Percentiles rank a stretch among this genome's conserved stretches.
Conservation (phyloP, 148 eudicot genomes). For the Tetragonia tetragonoides region DNA sequence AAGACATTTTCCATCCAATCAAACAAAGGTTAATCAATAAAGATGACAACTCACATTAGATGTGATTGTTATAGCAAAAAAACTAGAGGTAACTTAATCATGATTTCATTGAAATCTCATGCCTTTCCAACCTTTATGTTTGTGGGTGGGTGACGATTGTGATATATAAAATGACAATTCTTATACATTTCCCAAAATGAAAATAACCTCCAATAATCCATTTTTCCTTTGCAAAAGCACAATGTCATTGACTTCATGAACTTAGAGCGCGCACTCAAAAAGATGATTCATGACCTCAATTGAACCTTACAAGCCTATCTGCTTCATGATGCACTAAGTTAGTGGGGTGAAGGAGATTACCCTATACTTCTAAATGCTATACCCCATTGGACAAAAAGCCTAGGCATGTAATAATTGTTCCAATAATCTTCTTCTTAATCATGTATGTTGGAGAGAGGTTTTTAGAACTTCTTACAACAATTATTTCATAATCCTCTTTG, state of each 20-base stretch:
- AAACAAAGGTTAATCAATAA: no score
- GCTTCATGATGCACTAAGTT: constrained; percentile 18
- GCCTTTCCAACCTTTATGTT: no score
- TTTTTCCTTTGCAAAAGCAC: neutral
- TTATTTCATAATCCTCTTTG: no score
- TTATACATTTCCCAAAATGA: constrained; percentile 2
- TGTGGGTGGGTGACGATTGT: neutral
- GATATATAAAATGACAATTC: neutral
- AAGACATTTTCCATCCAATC: no score
- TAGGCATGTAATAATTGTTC: constrained; percentile 15
- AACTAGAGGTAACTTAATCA: no score
- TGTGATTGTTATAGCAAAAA: no score
- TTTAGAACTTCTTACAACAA: no score
- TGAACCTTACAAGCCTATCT: neutral
- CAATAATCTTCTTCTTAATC: neutral
- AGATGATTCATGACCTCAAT: neutral
- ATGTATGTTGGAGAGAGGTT: no score
- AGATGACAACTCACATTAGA: no score
- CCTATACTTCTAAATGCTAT: constrained; percentile 1
- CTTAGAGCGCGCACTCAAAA: constrained; percentile 4
- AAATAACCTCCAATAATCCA: constrained; percentile 18
- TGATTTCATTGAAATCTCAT: no score
- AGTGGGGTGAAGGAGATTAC: constrained; percentile 11
- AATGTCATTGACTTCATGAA: neutral
- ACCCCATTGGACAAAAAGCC: neutral